Evolutionary conservation across 2,329 filamentous ascomycete species (phyloP), one percentile per base, ranked within the genome.

Genomic region (Neocucurbitaria cava): DNA sequence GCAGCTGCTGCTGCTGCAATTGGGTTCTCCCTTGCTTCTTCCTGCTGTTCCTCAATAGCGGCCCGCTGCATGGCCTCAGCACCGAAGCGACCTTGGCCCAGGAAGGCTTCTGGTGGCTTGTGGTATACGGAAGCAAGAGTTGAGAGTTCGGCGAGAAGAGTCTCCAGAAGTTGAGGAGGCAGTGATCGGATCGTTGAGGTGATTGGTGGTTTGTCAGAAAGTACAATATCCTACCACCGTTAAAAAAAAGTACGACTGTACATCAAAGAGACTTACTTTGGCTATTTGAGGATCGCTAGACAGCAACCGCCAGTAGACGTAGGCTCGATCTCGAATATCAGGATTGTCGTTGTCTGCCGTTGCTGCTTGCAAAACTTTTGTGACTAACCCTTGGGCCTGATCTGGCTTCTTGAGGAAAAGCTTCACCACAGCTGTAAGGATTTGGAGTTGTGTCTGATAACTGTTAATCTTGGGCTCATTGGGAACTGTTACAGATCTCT

Each of bases 61-160:
- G 94, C 94, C 64, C 90, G 89, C 77, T 98, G 95, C 70, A 99
- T 92, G 56, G 91, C 92, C 76, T 96, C 93, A 44, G 95, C 93
- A 33, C 94, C 95, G 66, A 91, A 97, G 40, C 94, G 88, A 38
- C 95, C 95, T 78, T 96, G 92, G 65, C 95, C 95, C 53, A 99
- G 89, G 77, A 99, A 99, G n/a, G 94, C 92, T 83, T 96, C 92
- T 40, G 95, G 93, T 8, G 93, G 93, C 79, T 96, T 98, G 85
- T 99, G 95, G 79, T 99, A 99, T 20, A 99, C 95, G 1, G 94
- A 98, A 7, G 95, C 92, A 26, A 99, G 85, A 9, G 95, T 97
- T 11, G 94, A 98, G 28, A 99, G 86, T 76, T 99, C 94, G 9
- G 85, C 83, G 8, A 99, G 86, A n/a, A 99, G 87, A 75, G 92